These are phyloP conservation scores for Penicillium parvum DNA, from an alignment of 495 filamentous ascomycete genomes.

Conservation along the genomic window DNA sequence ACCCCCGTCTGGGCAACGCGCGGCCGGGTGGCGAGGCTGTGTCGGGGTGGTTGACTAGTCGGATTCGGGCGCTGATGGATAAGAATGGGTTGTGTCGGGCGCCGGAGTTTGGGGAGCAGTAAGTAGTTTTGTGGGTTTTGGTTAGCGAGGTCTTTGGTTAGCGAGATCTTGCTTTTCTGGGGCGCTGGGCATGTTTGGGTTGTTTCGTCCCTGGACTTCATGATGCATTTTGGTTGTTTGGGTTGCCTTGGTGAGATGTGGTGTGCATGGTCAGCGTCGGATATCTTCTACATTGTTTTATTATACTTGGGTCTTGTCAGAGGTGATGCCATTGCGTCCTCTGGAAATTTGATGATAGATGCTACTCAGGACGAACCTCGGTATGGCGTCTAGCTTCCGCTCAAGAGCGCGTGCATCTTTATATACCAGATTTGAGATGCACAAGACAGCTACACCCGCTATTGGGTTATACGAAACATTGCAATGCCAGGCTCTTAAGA, in stretches of 20 bases:
- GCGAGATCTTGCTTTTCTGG: neutral
- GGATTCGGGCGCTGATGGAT: constrained; percentile 32
- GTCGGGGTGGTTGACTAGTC: constrained; percentile 36
- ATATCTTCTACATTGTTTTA: neutral
- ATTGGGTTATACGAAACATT: no score
- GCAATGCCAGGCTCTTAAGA: no score
- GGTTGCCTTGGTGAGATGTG: neutral
- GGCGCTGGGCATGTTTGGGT: neutral
- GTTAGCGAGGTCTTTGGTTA: no score
- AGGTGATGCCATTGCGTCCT: no score
- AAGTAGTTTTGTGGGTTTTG: no score
- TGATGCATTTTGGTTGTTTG: neutral
- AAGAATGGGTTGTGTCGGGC: constrained; percentile 28
- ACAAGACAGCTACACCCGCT: no score
- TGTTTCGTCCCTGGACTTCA: no score
- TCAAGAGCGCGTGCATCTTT: no score
- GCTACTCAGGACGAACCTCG: no score
- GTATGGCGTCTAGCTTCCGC: no score
- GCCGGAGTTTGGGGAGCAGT: constrained; percentile 31
- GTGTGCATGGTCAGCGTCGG: constrained; percentile 7
- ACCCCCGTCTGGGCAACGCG: constrained; percentile 31
- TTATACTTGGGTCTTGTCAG: neutral
- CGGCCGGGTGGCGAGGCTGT: constrained; percentile 16
- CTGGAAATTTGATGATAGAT: no score
- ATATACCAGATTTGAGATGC: no score